Conservation (phyloP, 1,284 basidiomycete species). For the Ceratobasidium sp. region DNA sequence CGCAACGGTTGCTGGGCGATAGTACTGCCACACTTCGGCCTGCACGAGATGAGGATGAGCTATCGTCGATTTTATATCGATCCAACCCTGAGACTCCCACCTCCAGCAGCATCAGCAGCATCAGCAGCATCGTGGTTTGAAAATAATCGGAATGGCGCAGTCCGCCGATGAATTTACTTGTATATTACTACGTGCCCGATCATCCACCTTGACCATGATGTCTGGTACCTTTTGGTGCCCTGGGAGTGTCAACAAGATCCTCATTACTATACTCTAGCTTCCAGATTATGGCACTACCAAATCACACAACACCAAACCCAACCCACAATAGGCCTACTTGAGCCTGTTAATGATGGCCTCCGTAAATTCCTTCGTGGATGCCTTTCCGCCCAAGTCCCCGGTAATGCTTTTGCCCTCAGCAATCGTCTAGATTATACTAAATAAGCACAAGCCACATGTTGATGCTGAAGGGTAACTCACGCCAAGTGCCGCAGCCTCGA, state of each 20-base stretch:
- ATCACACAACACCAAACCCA: neutral
- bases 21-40: slow-evolving; percentile 2
- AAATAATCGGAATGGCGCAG: no score
- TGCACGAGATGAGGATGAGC: slow-evolving; percentile 4
- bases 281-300: neutral
- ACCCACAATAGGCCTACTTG: slow-evolving; percentile 23
- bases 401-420: slow-evolving; percentile 94
- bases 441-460: slow-evolving; percentile 31
- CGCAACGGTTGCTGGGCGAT: slow-evolving; percentile 2
- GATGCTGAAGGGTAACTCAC: slow-evolving; percentile 62
- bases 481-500: slow-evolving; percentile 89
- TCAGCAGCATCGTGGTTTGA: slow-evolving; percentile 3
- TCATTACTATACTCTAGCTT: slow-evolving; percentile 17
- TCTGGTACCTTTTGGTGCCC: no score
- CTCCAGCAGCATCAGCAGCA: slow-evolving; percentile 11
- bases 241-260: neutral
- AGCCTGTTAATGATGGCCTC: slow-evolving; percentile 85
- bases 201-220: no score
- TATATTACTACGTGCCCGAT: no score
- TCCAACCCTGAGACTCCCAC: slow-evolving; percentile 9
- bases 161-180: no score
- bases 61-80: slow-evolving; percentile 16
- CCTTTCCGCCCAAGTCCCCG: slow-evolving; percentile 90
- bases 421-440: slow-evolving; percentile 73
- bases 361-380: slow-evolving; percentile 89